Base-by-base conservation (phyloP, 768 basidiomycete genomes). In the Coprinopsis sp. region DNA sequence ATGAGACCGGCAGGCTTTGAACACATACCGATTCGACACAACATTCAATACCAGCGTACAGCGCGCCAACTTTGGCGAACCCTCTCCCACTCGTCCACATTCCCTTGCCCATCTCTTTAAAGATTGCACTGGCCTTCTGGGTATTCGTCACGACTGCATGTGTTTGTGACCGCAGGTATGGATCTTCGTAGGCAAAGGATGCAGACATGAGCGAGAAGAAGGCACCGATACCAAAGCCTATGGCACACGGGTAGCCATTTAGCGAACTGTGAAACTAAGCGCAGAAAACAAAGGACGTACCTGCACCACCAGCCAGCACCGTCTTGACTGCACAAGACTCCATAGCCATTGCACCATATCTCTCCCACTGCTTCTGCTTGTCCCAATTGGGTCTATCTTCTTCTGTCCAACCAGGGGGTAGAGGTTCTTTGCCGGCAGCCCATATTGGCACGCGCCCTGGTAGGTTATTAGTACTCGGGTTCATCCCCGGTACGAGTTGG, bases 121-220 rank as follows among this genome's bases (percentile, higher is more conserved):
- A 87, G 28, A 95, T 80, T 54, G 84, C 81, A 36, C 78, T 73
- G 1, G 91, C 87, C 58, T 94, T 94, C 62, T 93, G 87, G 19
- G 75, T 72, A 36, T 78, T 79, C 50, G 67, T 80, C 67, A 82
- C 30, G 11, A 71, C 76, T 10, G 71, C 71, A 54, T 78, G 74
- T 8, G 74, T 72, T 56, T 79, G 77, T 38, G 80, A 70, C 25
- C 88, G 82, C 28, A 89, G 74, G 36, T 91, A 69, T 10, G 94
- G 93, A 63, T 97, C 94, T 64, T 97, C 95, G 61, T 96, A 95
- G 27, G 87, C 85, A 62, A 98, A 94, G 23, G 92, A 91, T 16
- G 92, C 74, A 27, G 89, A 91, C 95, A 98, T 97, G 49, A 97
- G 76, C 1, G 92, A 91, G 70, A 98, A 91, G 74, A 97, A 93